phyloP scores from a whole-genome alignment of 192 early-diverging fungal species.

The Backusella tarrabulga region DNA sequence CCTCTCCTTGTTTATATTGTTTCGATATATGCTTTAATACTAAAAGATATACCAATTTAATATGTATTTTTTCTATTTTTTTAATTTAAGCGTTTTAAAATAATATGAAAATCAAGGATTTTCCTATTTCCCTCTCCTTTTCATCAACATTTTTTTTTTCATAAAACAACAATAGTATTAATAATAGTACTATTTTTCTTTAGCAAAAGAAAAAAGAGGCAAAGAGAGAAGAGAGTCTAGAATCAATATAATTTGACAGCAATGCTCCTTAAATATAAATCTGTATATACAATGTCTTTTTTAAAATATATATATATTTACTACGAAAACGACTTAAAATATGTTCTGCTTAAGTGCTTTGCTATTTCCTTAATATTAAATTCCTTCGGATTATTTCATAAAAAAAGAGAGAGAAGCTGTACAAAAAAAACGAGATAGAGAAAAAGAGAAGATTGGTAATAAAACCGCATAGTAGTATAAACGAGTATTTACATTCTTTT shows the following conservation, averaged over 20 bases:
- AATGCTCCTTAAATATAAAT: neutral
- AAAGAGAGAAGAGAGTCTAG: neutral
- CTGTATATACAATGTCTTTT: neutral
- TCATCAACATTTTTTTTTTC: too few relatives aligned
- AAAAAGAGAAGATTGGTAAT: neutral
- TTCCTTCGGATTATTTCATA: neutral
- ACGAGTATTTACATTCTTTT: neutral
- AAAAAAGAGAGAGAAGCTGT: neutral
- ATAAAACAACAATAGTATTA: too few relatives aligned
- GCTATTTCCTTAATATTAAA: neutral
- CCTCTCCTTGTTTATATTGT: neutral
- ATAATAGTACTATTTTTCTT: neutral
- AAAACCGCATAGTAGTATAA: neutral
- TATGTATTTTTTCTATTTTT: too few relatives aligned
- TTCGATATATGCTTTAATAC: too few relatives aligned
- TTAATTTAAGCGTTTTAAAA: neutral
- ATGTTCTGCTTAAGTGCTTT: neutral
- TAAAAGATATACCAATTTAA: too few relatives aligned
- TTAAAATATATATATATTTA: neutral
- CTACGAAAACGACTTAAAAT: neutral
- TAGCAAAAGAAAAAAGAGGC: neutral
- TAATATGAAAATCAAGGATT: neutral
- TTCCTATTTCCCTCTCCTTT: neutral
- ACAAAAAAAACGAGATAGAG: neutral
- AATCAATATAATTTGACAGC: constrained; percentile 3